These are phyloP conservation scores for Wallacemonas collosoma DNA, from an alignment of 208 protist species.

Conservation along the genomic window DNA sequence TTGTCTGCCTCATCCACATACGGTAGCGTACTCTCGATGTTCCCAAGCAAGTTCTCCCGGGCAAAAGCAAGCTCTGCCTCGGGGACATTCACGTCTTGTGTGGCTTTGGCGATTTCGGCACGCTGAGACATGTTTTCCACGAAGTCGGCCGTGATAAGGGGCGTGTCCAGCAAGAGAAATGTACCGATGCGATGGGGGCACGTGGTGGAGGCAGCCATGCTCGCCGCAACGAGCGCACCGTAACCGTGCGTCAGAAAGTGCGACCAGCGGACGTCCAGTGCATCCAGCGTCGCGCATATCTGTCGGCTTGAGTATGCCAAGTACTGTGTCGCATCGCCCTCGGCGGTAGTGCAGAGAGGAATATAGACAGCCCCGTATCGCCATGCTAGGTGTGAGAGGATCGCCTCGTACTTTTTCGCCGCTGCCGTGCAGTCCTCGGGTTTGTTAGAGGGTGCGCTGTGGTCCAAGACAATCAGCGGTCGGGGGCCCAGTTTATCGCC, in stretches of 20 bases:
- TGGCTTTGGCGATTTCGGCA: constrained; percentile 62
- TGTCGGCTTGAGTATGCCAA: constrained; percentile 61
- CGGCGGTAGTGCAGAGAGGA: constrained; percentile 23
- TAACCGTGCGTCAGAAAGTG: constrained; percentile 79
- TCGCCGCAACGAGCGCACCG: constrained; percentile 73
- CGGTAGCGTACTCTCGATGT: constrained; percentile 27
- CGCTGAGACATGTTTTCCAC: constrained; percentile 58
- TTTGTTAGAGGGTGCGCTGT: constrained; percentile 31
- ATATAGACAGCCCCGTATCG: constrained; percentile 78
- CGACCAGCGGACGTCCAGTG: constrained; percentile 78
- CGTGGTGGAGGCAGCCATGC: constrained; percentile 58
- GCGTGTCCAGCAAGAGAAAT: constrained; percentile 72
- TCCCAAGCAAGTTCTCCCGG: constrained; percentile 26
- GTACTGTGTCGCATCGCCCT: constrained; percentile 32
- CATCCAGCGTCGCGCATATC: constrained; percentile 76
- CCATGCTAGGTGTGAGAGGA: constrained; percentile 67
- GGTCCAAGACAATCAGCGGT: constrained; percentile 80
- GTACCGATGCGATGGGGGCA: constrained; percentile 78
- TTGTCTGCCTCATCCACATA: constrained; percentile 54
- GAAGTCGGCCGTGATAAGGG: constrained; percentile 61
- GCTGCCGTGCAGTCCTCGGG: constrained; percentile 21
- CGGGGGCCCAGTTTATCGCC: constrained; percentile 75
- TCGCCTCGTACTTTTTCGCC: constrained; percentile 57
- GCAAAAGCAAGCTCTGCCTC: constrained; percentile 60
- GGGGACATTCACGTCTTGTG: constrained; percentile 81